Base-by-base conservation (phyloP, 495 filamentous ascomycete species). In the Neurospora sp. region DNA sequence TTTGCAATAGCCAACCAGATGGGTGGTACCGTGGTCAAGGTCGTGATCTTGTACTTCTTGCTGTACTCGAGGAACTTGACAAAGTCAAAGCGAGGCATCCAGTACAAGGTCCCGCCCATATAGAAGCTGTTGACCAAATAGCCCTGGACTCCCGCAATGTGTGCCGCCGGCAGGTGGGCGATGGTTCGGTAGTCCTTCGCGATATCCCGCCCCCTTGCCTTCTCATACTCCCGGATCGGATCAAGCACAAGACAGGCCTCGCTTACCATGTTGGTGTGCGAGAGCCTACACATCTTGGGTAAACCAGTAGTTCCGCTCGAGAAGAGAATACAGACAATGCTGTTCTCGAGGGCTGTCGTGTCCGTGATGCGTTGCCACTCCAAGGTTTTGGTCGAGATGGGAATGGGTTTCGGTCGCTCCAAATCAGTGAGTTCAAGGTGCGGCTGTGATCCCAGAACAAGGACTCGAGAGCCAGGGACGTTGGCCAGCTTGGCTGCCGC, bases 251-350 rank as follows among this genome's bases (percentile, higher is more conserved):
- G 72, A 8, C 68, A n/a, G 40, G 75, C 75, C 39, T 74, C 65
- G 10, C 77, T 69, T 31, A 94, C 86, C 12, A 91, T 88, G 75
- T 90, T 92, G 71, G 83, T 81, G 76, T 96, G 93, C 17, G 90
- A 92, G 44, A 96, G 79, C 45, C 89, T 83, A n/a, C 94, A 92
- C 70, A 91, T 93, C 80, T 96, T 96, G 12, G 93, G 93, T 45
- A 87, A 82, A 8, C 93, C 93, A 3, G 93, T 96, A 4, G 93
- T 96, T 8, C 93, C 93, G 39, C 90, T 93, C 27, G 93, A 95
- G 82, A 96, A 96, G 78, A 94, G 91, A 77, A 96, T 90, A 40
- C 91, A 94, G 53, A 79, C 75, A 10, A 73, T 74, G 70, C 69
- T 78, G 45, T 75, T 75, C 17, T 76, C 76, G 27, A 87, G 79